These are phyloP conservation scores for Neurospora sp. DNA, from an alignment of 495 filamentous ascomycete genomes.

Conservation along the genomic window DNA sequence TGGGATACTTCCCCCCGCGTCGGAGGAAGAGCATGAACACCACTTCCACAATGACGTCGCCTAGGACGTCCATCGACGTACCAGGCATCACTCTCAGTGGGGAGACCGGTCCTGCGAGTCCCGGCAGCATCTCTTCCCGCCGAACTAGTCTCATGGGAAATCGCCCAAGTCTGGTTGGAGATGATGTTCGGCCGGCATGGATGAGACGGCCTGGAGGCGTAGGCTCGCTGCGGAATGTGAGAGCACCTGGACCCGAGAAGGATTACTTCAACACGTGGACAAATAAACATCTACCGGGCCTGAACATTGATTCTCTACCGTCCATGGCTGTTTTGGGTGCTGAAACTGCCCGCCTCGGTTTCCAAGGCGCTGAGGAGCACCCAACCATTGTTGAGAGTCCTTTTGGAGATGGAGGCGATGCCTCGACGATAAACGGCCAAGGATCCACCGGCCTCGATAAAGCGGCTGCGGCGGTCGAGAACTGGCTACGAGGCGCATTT, in stretches of 20 bases:
- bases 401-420: constrained; percentile 33
- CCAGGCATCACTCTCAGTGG: constrained; percentile 30
- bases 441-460: constrained; percentile 53
- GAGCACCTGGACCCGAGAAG: constrained; percentile 65
- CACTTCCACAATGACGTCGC: constrained; percentile 47
- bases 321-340: constrained; percentile 43
- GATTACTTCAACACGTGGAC: constrained; percentile 75
- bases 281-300: constrained; percentile 61
- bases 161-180: constrained; percentile 16
- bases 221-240: constrained; percentile 61
- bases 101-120: constrained; percentile 25
- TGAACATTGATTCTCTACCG: constrained; percentile 49
- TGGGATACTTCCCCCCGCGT: constrained; percentile 87
- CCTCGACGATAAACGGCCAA: constrained; percentile 19
- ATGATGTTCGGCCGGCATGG: constrained; percentile 35
- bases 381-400: constrained; percentile 40
- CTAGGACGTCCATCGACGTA: constrained; percentile 52
- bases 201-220: constrained; percentile 76
- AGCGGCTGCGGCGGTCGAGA: constrained; percentile 74
- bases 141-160: constrained; percentile 26
- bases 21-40: constrained; percentile 63
- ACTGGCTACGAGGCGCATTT: constrained; percentile 76
- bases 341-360: constrained; percentile 40
- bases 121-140: constrained; percentile 28
- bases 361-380: constrained; percentile 21